A percentile compares a stretch with the other conserved stretches of the same genome.
Evolutionary conservation across 225 moss, liverwort and hornwort genomes (phyloP).

Genomic region (Asterella californica): DNA sequence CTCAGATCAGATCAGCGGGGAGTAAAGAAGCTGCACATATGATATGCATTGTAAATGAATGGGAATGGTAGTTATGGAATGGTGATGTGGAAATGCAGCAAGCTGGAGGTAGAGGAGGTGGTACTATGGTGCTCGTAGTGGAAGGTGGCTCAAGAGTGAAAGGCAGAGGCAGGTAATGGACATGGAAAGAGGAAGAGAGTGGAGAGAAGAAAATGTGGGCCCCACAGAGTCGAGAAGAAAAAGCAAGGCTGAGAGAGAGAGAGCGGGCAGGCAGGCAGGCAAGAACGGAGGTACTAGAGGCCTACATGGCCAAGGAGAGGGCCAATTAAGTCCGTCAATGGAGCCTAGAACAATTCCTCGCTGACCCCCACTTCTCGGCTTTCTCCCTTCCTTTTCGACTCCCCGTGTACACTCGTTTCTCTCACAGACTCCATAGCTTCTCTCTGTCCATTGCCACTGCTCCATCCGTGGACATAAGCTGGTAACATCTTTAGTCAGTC

Average conservation of each 20-base stretch:
- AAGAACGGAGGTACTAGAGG: conserved; percentile 4
- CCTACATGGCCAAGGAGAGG: not conserved
- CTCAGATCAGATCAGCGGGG: not conserved
- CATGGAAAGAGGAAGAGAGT: not conserved
- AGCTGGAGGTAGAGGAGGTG: not conserved
- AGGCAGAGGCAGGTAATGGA: not conserved
- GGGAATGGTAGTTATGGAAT: not conserved
- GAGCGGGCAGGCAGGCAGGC: not conserved
- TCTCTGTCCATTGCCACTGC: conserved; percentile 6
- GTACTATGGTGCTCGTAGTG: not conserved
- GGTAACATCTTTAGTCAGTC: not conserved
- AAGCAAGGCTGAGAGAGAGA: not conserved
- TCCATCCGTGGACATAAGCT: conserved; percentile 9
- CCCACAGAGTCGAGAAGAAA: not conserved
- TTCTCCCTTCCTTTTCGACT: not conserved
- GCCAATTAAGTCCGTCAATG: conserved; percentile 14
- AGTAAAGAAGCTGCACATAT: not conserved
- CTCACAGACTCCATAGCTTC: conserved; percentile 1
- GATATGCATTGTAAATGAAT: not conserved
- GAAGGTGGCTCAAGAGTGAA: conserved; percentile 16
- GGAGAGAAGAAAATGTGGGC: conserved; percentile 1
- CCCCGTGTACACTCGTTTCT: conserved; percentile 9
- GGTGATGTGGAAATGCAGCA: not conserved
- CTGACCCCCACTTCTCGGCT: conserved; percentile 23
- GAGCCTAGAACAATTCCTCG: conserved; percentile 16